Percentiles rank a stretch among this genome's conserved stretches.
phyloP scores from a whole-genome alignment of 169 alveolate species.

The Ichthyophthirius multifiliis region DNA sequence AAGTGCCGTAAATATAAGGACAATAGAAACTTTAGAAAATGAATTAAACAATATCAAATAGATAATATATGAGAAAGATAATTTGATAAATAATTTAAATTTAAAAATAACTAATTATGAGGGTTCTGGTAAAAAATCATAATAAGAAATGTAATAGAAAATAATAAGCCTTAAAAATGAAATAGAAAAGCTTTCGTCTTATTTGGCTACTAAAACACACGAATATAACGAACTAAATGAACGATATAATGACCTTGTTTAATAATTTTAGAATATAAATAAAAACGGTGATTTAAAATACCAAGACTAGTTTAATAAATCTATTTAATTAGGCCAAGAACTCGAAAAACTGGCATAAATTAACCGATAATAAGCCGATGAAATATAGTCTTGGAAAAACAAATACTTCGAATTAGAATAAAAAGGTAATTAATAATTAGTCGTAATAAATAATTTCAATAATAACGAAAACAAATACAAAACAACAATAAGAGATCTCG shows the following conservation, averaged over 20 bases:
- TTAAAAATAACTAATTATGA: neutral
- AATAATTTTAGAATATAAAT: neutral
- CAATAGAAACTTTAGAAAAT: neutral
- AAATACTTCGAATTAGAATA: neutral
- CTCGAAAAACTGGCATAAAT: neutral
- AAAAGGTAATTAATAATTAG: neutral
- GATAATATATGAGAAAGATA: neutral
- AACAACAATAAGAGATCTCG: neutral
- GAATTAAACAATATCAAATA: neutral
- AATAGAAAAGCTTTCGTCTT: neutral
- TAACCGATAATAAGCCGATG: neutral
- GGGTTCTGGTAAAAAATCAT: neutral
- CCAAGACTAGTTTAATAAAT: neutral
- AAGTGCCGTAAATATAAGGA: neutral
- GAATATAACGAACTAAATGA: neutral
- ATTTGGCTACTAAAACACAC: neutral
- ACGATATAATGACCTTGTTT: neutral
- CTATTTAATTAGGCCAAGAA: slow-evolving; percentile 2
- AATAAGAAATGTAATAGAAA: neutral
- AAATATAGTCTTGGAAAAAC: neutral
- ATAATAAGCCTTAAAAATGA: neutral
- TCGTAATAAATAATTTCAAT: neutral
- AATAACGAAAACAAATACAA: neutral
- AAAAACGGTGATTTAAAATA: neutral
- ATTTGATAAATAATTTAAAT: neutral